Conservation (phyloP, 257 asterid species). For the Agastache rugosa region DNA sequence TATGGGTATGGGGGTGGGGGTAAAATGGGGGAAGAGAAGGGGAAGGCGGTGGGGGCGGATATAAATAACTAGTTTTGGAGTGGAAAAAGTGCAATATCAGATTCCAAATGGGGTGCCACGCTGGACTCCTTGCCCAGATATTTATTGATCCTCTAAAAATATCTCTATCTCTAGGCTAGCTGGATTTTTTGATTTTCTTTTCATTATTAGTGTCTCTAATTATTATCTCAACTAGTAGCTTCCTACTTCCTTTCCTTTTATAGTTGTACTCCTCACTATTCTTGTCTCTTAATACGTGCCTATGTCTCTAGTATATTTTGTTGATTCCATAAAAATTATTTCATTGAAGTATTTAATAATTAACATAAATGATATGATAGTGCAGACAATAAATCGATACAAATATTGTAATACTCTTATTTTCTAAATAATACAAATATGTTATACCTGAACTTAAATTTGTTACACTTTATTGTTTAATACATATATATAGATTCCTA, state of each 20-base stretch:
- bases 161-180: neutral
- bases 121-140: slow-evolving; percentile 56
- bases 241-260: neutral
- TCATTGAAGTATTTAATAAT: no score
- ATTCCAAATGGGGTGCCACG: slow-evolving; percentile 61
- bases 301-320: no score
- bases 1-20: neutral
- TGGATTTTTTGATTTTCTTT: neutral
- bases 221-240: neutral
- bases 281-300: neutral
- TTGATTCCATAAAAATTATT: no score
- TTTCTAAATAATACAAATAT: no score
- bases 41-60: slow-evolving; percentile 43
- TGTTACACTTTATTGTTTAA: no score
- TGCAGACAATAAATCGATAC: no score
- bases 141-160: slow-evolving; percentile 43
- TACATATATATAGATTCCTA: no score
- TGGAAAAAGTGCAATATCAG: slow-evolving; percentile 62
- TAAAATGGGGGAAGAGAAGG: slow-evolving; percentile 23
- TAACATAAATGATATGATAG: no score
- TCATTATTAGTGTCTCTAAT: neutral
- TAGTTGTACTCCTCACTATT: neutral
- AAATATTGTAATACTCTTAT: no score
- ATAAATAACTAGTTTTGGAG: slow-evolving; percentile 29
- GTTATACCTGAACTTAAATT: no score